phyloP scores from a whole-genome alignment of 768 basidiomycete genomes.

The Lactarius akahatsu region DNA sequence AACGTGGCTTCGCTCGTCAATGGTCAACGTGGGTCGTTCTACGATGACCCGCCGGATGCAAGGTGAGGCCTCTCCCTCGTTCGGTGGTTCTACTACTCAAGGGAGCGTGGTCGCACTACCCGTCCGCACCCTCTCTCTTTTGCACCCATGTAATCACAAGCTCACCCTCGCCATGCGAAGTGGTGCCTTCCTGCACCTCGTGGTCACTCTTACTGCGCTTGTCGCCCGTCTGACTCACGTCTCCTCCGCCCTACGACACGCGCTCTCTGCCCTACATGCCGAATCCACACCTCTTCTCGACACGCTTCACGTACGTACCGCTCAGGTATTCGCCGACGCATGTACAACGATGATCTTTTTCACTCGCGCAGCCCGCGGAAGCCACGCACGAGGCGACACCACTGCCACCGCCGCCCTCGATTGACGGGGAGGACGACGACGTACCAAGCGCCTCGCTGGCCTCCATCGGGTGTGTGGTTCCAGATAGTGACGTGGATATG shows the following conservation, averaged over 20 bases:
- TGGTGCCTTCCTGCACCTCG: conserved; percentile 68
- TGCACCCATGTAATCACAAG: too few species aligned
- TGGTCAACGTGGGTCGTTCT: conserved; percentile 51
- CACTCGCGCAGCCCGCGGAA: conserved; percentile 3
- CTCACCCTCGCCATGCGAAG: conserved; percentile 58
- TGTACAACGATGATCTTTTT: neutral
- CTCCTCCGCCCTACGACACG: conserved; percentile 7
- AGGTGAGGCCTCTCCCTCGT: conserved; percentile 37
- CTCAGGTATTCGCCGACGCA: neutral
- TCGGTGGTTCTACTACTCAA: conserved; percentile 34
- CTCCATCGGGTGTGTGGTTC: neutral
- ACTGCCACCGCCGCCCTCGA: neutral
- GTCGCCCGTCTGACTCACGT: conserved; percentile 49
- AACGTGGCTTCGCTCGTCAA: conserved; percentile 23
- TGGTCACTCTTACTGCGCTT: conserved; percentile 61
- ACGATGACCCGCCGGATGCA: conserved; percentile 36
- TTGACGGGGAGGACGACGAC: neutral
- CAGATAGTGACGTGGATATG: conserved; percentile 10
- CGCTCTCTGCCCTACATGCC: conserved; percentile 8
- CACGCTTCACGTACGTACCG: conserved; percentile 20
- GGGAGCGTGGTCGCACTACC: conserved; percentile 64
- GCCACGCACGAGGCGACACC: neutral
- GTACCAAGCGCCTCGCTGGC: neutral
- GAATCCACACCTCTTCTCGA: conserved; percentile 14
- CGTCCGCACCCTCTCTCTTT: conserved; percentile 40